Evolutionary conservation across 2,329 filamentous ascomycete genomes (phyloP), one percentile per base, ranked within the genome.

Genomic region (Aspergillus tanneri): DNA sequence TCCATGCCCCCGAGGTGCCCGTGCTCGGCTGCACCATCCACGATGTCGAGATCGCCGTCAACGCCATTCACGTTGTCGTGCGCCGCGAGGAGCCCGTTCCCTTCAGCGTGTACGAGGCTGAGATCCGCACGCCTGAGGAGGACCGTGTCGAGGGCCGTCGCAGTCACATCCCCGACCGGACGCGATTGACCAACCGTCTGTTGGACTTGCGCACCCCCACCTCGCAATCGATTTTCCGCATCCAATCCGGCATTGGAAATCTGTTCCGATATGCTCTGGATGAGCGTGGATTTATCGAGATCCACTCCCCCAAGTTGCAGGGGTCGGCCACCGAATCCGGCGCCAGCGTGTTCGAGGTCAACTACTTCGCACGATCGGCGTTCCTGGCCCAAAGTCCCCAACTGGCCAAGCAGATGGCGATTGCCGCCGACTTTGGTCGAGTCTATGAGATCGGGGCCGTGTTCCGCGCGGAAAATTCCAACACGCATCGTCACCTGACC

Each of bases 381-480:
- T 96, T 93, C 75, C 74, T 96, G 11, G 91, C 91, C 0, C 91
- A 96, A 72, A 95, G 88, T 53, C 91, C 91, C 5, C 91, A 96
- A 69, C 71, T 96, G 55, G 88, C 89, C 44, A 96, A 96, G 73
- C 91, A 96, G 70, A 92, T 95, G 87, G 82, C 84, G 43, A 90
- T 96, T 32, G 88, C 90, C 4, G 86, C 90, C 22, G 91, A 96
- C 66, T 93, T 96, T 65, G 86, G 86, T 48, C 84, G 85, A 42
- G 91, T 96, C 5, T 96, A 92, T 62, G 91, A 96, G 66, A 85
- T 93, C 55, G 89, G 89, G 12, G 85, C 88, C 2, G 90, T 96
- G 5, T 96, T 96, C 78, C 84, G 91, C 58, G 91, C 91, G 0
- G 91, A 96, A 67, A 95, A 96, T 74, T 95, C 88, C 64, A 96